Percentiles rank a stretch among this genome's conserved stretches.
Evolutionary conservation across 2,329 filamentous ascomycete genomes (phyloP).

Genomic region (Ascochyta viciae-villosae): DNA sequence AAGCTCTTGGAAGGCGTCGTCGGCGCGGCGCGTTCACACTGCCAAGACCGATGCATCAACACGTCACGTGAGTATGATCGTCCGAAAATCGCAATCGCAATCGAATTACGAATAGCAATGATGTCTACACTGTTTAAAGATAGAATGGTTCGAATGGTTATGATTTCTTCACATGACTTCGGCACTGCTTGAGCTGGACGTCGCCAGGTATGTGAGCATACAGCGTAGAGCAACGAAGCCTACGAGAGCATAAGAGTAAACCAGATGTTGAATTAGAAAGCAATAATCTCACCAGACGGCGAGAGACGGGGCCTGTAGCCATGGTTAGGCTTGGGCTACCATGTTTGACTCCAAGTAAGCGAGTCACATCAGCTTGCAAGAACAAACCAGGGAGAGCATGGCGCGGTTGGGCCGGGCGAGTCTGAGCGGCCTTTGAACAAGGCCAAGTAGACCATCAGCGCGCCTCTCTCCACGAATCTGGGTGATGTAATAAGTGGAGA

Average conservation of each 20-base stretch:
- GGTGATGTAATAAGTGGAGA: constrained; percentile 50
- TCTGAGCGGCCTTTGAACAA: constrained; percentile 25
- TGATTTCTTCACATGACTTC: not conserved
- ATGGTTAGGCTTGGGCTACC: not conserved
- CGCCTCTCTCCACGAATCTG: constrained; percentile 30
- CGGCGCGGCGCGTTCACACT: constrained; percentile 27
- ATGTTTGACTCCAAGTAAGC: not conserved
- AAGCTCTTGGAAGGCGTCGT: constrained; percentile 37
- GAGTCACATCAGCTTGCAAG: constrained; percentile 6
- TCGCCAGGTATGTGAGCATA: not conserved
- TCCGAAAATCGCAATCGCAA: not conserved
- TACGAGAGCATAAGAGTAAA: not conserved
- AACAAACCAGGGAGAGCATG: constrained; percentile 10
- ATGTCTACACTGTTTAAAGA: too few species aligned
- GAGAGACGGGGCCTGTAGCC: not conserved
- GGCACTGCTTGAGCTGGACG: not conserved
- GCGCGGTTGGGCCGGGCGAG: constrained; percentile 27
- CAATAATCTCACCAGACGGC: not conserved
- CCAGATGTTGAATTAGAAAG: not conserved
- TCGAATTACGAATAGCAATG: not conserved
- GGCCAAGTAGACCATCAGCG: constrained; percentile 32
- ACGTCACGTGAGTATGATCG: not conserved
- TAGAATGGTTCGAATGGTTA: too few species aligned
- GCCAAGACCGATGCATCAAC: constrained; percentile 31
- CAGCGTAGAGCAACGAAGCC: not conserved